Percentiles rank a stretch among this genome's conserved stretches.
phyloP scores from a whole-genome alignment of 345 rosid genomes.

The Raphanus raphanistrum region DNA sequence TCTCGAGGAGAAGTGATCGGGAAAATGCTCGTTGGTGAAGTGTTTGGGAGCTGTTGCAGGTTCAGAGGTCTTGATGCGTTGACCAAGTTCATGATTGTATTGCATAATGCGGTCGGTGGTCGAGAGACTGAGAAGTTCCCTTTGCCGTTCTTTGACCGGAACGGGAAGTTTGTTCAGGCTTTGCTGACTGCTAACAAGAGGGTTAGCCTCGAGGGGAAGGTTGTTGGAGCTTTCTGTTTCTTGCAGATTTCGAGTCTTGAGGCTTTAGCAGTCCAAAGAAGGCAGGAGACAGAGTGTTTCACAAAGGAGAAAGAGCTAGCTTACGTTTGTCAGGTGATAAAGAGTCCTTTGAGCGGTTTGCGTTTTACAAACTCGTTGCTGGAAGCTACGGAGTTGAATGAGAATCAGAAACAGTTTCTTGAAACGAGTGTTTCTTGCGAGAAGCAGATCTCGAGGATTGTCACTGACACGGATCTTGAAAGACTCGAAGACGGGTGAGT shows the following conservation, averaged over 20 bases:
- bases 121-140: slow-evolving; percentile 81
- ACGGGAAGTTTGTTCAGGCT: slow-evolving; percentile 70
- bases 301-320: slow-evolving; percentile 79
- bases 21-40: slow-evolving; percentile 88
- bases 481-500: slow-evolving; percentile 82
- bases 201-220: slow-evolving; percentile 64
- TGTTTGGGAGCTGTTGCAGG: slow-evolving; percentile 82
- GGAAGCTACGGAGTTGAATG: slow-evolving; percentile 77
- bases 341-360: slow-evolving; percentile 79
- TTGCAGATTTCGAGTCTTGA: slow-evolving; percentile 92
- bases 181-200: slow-evolving; percentile 91
- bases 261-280: slow-evolving; percentile 70
- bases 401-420: slow-evolving; percentile 89
- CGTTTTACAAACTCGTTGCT: slow-evolving; percentile 76
- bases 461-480: slow-evolving; percentile 72
- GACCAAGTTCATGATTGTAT: slow-evolving; percentile 86
- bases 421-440: slow-evolving; percentile 95
- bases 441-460: slow-evolving; percentile 74
- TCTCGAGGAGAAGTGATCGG: slow-evolving; percentile 63
- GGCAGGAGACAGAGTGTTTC: slow-evolving; percentile 55
- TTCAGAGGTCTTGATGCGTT: slow-evolving; percentile 88
- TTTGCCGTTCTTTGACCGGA: slow-evolving; percentile 70
- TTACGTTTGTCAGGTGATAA: slow-evolving; percentile 90
- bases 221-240: slow-evolving; percentile 92
- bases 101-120: slow-evolving; percentile 87